phyloP scores from a whole-genome alignment of 163 green algal species.

The Prototheca cutis region DNA sequence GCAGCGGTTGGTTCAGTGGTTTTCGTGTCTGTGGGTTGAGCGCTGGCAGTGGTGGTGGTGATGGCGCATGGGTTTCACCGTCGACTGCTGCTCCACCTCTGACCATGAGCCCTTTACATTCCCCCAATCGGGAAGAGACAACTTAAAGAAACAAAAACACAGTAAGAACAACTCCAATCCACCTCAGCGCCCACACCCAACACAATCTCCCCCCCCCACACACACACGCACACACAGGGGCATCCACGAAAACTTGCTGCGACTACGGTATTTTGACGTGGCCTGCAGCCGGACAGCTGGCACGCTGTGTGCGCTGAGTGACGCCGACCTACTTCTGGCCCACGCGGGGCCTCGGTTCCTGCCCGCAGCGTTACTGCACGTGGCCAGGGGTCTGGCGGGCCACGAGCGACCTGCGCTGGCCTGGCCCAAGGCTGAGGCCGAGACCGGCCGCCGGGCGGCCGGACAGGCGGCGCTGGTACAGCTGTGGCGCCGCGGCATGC shows the following conservation, averaged over 20 bases:
- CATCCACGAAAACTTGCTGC: conserved; percentile 62
- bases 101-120: too few relatives aligned
- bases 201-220: too few relatives aligned
- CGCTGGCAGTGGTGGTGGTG: too few relatives aligned
- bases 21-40: too few relatives aligned
- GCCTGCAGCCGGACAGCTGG: conserved; percentile 34
- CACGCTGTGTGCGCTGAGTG: background rate
- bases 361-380: background rate
- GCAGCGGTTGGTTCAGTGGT: conserved; percentile 3
- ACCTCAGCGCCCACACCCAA: too few relatives aligned
- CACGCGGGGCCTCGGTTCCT: background rate
- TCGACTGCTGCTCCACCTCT: too few relatives aligned
- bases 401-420: background rate
- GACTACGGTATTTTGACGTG: conserved; percentile 56
- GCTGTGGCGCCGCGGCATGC: background rate
- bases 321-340: background rate
- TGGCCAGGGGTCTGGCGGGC: background rate
- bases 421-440: background rate
- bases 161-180: too few relatives aligned
- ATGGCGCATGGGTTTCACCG: too few relatives aligned
- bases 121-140: too few relatives aligned
- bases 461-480: background rate
- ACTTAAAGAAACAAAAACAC: too few relatives aligned
- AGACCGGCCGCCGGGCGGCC: background rate
- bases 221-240: too few relatives aligned